Evolutionary conservation across 345 rosid genomes (phyloP).

Genomic region (Microthlaspi erraticum): DNA sequence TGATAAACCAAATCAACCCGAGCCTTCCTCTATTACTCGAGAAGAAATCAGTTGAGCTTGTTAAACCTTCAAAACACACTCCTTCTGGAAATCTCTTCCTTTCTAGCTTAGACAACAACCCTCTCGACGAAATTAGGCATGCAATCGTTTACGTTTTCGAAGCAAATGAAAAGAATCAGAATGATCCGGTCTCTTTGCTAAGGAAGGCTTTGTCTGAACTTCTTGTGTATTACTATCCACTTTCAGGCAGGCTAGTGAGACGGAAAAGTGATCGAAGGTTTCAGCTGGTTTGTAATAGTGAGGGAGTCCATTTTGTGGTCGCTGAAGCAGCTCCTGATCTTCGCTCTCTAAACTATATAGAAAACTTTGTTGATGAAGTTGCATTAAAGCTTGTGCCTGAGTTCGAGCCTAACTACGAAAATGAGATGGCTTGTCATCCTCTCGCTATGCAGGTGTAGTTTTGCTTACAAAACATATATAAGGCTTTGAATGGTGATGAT

Average conservation of each 20-base stretch:
- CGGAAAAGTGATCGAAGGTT: slow-evolving; percentile 43
- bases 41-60: slow-evolving; percentile 5
- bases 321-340: slow-evolving; percentile 43
- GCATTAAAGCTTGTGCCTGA: slow-evolving; percentile 38
- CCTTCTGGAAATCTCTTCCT: slow-evolving; percentile 44
- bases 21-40: slow-evolving; percentile 9
- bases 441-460: slow-evolving; percentile 46
- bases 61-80: slow-evolving; percentile 52
- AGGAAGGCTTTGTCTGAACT: slow-evolving; percentile 56
- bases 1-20: slow-evolving; percentile 3
- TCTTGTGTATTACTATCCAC: slow-evolving; percentile 54
- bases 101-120: slow-evolving; percentile 52
- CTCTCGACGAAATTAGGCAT: slow-evolving; percentile 37
- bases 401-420: slow-evolving; percentile 7
- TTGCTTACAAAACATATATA: neutral
- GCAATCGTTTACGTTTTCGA: slow-evolving; percentile 49
- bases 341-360: slow-evolving; percentile 46
- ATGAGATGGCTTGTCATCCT: slow-evolving; percentile 40
- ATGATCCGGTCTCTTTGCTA: slow-evolving; percentile 37
- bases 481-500: neutral
- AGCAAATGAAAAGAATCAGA: slow-evolving; percentile 9
- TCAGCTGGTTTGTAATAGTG: slow-evolving; percentile 41
- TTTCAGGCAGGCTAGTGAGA: slow-evolving; percentile 56
- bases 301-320: slow-evolving; percentile 58
- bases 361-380: slow-evolving; percentile 41